Evolutionary conservation across 139 green algal species (phyloP).

Genomic region (Haematococcus lacustris): DNA sequence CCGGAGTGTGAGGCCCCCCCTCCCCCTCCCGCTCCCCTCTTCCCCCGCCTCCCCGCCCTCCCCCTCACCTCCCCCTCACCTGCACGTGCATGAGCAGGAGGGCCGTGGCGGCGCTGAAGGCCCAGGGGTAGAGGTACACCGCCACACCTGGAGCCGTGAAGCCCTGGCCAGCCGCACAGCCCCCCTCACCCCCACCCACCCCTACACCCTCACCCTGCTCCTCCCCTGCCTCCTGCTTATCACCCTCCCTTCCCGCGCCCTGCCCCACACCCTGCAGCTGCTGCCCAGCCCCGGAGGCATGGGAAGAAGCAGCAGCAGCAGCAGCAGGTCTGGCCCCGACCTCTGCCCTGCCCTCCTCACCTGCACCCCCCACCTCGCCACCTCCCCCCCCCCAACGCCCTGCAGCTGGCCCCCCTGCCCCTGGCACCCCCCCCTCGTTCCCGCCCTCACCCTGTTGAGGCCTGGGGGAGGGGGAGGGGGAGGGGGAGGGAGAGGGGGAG

Average conservation of each 20-base stretch:
- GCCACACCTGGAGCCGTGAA: conserved; percentile 24
- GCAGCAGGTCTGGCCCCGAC: not conserved
- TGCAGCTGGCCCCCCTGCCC: not conserved
- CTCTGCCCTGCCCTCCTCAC: not conserved
- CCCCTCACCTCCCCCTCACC: conserved; percentile 19
- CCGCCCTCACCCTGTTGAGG: not conserved
- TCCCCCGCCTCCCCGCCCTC: too few relatives aligned
- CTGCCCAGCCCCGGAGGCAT: not conserved
- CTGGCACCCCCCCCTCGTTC: too few relatives aligned
- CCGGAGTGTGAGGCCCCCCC: not conserved
- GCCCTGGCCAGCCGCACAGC: not conserved
- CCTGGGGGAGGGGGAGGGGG: too few relatives aligned
- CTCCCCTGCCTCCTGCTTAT: not conserved
- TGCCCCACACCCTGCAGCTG: not conserved
- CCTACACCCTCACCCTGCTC: not conserved
- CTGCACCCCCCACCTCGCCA: not conserved
- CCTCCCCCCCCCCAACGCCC: not conserved
- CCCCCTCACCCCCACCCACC: not conserved
- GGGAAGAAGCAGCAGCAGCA: not conserved
- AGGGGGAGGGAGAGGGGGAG: too few relatives aligned
- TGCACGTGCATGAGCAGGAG: conserved; percentile 80
- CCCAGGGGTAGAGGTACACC: conserved; percentile 68
- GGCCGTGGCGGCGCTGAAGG: conserved; percentile 48
- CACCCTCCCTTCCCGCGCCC: too few relatives aligned
- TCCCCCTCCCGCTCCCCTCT: not conserved